phyloP scores from a whole-genome alignment of 495 filamentous ascomycete genomes.

The Immersiella caudata region DNA sequence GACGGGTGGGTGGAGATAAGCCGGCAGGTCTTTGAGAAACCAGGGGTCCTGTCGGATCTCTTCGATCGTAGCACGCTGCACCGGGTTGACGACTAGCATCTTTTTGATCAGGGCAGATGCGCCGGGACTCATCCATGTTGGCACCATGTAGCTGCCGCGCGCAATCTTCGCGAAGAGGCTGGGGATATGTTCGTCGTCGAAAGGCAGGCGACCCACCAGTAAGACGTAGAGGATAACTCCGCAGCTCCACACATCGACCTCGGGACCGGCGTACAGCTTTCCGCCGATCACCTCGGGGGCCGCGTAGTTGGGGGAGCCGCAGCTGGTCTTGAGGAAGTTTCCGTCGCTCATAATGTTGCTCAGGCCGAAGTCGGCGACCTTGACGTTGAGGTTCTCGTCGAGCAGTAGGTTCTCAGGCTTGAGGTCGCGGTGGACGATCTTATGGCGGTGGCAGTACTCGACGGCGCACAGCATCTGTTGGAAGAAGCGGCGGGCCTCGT shows the following conservation, averaged over 20 bases:
- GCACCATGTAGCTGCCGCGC: conserved; percentile 80
- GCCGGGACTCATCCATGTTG: conserved; percentile 81
- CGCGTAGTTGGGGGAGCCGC: conserved; percentile 96
- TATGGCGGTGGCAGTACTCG: conserved; percentile 98
- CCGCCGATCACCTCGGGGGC: conserved; percentile 97
- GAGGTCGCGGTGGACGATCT: conserved; percentile 96
- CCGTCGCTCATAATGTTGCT: conserved; percentile 99
- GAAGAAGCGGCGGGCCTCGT: conserved; percentile 92
- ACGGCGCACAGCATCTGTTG: conserved; percentile 99
- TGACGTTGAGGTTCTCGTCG: conserved; percentile 92
- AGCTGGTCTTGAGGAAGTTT: conserved; percentile 98
- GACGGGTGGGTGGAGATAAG: conserved; percentile 84
- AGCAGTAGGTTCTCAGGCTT: conserved; percentile 97
- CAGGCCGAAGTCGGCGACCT: conserved; percentile 97
- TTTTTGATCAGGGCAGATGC: conserved; percentile 83
- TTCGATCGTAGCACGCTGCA: conserved; percentile 87
- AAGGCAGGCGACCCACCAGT: conserved; percentile 86
- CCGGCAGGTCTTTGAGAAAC: conserved; percentile 84
- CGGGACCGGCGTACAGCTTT: conserved; percentile 95
- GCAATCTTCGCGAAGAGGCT: conserved; percentile 49
- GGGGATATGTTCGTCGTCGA: conserved; percentile 87
- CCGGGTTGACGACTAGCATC: conserved; percentile 94
- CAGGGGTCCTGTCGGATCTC: conserved; percentile 95
- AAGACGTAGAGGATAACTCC: conserved; percentile 97
- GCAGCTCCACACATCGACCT: conserved; percentile 99